A percentile compares a stretch with the other conserved stretches of the same genome.
Evolutionary conservation across 2,329 filamentous ascomycete genomes (phyloP).

Genomic region (Pseudogymnoascus sp.): DNA sequence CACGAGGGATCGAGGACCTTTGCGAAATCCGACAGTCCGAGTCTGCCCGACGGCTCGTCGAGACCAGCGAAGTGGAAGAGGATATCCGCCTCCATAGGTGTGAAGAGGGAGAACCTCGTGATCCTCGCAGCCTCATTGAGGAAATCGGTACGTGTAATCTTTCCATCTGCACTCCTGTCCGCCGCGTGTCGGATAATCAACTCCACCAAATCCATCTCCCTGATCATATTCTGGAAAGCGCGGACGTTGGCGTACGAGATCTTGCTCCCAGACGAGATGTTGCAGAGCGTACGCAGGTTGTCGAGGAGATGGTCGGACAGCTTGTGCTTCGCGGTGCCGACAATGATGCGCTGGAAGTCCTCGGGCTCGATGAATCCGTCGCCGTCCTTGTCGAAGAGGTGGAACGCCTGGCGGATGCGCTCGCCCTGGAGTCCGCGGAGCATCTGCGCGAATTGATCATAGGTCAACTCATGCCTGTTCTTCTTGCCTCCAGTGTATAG

Average conservation of each 20-base stretch:
- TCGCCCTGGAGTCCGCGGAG: slow-evolving; percentile 92
- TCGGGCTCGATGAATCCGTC: slow-evolving; percentile 94
- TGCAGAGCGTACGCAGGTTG: slow-evolving; percentile 87
- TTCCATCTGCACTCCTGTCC: slow-evolving; percentile 75
- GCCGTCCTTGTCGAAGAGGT: slow-evolving; percentile 79
- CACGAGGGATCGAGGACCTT: slow-evolving; percentile 94
- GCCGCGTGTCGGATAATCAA: slow-evolving; percentile 84
- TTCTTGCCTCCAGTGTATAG: slow-evolving; percentile 87
- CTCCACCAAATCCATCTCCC: slow-evolving; percentile 96
- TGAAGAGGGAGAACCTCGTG: slow-evolving; percentile 92
- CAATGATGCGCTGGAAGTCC: slow-evolving; percentile 94
- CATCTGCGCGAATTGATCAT: slow-evolving; percentile 97
- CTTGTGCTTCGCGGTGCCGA: slow-evolving; percentile 90
- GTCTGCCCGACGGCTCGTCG: slow-evolving; percentile 78
- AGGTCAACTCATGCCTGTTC: slow-evolving; percentile 84
- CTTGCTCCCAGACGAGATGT: slow-evolving; percentile 84
- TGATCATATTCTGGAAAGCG: slow-evolving; percentile 96
- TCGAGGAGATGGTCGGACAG: slow-evolving; percentile 91
- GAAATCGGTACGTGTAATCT: slow-evolving; percentile 91
- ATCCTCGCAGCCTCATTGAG: slow-evolving; percentile 86
- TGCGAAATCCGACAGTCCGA: slow-evolving; percentile 77
- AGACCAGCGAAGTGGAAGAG: slow-evolving; percentile 96
- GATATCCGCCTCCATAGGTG: slow-evolving; percentile 97
- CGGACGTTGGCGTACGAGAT: slow-evolving; percentile 97
- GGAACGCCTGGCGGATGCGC: slow-evolving; percentile 91